Conservation (phyloP, 176 grass and related monocot species). For the Chrysopogon serrulatus region DNA sequence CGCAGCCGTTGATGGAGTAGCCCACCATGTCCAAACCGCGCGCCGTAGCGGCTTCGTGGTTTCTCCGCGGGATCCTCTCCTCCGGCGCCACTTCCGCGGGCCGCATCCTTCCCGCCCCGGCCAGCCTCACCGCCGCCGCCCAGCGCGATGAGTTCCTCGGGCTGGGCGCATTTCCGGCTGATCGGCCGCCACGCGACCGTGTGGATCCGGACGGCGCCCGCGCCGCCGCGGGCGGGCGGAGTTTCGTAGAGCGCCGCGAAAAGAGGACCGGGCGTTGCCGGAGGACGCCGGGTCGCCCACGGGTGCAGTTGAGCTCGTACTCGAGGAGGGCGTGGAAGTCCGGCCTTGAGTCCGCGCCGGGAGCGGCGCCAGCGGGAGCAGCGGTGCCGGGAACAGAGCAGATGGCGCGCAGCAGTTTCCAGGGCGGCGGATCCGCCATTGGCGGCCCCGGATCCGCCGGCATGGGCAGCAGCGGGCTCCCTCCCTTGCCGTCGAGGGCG, state of each 20-base stretch:
- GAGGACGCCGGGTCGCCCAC: slow-evolving; percentile 39
- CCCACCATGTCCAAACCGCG: slow-evolving; percentile 84
- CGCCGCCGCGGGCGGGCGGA: slow-evolving; percentile 15
- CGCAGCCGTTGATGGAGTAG: slow-evolving; percentile 89
- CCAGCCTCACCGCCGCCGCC: background rate
- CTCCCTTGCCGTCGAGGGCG: too few species aligned
- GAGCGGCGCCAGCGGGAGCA: slow-evolving; percentile 9
- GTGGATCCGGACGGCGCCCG: slow-evolving; percentile 65
- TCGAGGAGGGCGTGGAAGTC: slow-evolving; percentile 66
- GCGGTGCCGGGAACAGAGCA: background rate
- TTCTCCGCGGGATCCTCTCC: slow-evolving; percentile 62
- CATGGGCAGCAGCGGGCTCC: too few species aligned
- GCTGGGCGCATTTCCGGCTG: slow-evolving; percentile 35
- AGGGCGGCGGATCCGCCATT: too few species aligned
- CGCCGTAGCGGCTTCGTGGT: slow-evolving; percentile 75
- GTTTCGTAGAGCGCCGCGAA: slow-evolving; percentile 67
- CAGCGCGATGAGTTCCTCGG: slow-evolving; percentile 48
- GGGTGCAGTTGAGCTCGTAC: slow-evolving; percentile 77
- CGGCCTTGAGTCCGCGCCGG: background rate
- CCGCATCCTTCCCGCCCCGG: slow-evolving; percentile 8
- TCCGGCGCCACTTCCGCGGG: slow-evolving; percentile 48
- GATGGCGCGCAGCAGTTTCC: too few species aligned
- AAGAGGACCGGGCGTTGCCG: slow-evolving; percentile 29
- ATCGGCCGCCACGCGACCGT: slow-evolving; percentile 62
- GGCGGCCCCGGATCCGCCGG: too few species aligned